These are phyloP conservation scores for Ceratobasidium sp. DNA, from an alignment of 1,284 basidiomycete genomes.

Conservation along the genomic window DNA sequence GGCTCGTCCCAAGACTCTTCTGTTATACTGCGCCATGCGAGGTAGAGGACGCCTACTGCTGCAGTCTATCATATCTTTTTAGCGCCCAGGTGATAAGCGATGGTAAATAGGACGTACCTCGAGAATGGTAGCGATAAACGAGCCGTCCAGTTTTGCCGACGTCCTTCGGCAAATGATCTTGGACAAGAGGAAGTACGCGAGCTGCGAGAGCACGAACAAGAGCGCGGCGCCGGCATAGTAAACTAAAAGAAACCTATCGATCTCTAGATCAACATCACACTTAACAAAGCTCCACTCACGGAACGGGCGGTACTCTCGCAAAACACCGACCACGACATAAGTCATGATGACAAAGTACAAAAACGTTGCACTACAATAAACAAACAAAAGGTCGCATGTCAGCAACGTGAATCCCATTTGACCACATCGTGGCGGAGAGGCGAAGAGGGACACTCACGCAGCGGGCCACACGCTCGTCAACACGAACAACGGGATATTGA, in stretches of 20 bases:
- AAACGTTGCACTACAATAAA: slow-evolving; percentile 67
- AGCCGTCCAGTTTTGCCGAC: slow-evolving; percentile 77
- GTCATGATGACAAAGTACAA: slow-evolving; percentile 78
- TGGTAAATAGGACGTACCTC: slow-evolving; percentile 57
- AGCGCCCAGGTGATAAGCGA: background rate
- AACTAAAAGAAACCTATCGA: slow-evolving; percentile 54
- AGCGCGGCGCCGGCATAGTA: slow-evolving; percentile 75
- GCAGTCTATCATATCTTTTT: slow-evolving; percentile 63
- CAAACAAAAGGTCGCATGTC: no score
- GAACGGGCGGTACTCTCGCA: slow-evolving; percentile 80
- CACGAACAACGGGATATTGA: slow-evolving; percentile 79
- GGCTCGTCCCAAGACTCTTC: slow-evolving; percentile 62
- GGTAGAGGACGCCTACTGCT: slow-evolving; percentile 74
- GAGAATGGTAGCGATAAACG: slow-evolving; percentile 82
- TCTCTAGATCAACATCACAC: no score
- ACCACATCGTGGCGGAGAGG: no score
- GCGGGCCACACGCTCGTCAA: slow-evolving; percentile 88
- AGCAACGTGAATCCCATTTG: no score
- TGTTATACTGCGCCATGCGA: slow-evolving; percentile 86
- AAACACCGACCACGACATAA: slow-evolving; percentile 76
- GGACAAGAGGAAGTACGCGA: slow-evolving; percentile 81
- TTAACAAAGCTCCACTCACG: no score
- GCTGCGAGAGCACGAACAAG: slow-evolving; percentile 79
- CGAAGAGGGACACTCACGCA: slow-evolving; percentile 64
- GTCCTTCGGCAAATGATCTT: slow-evolving; percentile 80